phyloP scores from a whole-genome alignment of 495 filamentous ascomycete species.

The Penicillium canescens region DNA sequence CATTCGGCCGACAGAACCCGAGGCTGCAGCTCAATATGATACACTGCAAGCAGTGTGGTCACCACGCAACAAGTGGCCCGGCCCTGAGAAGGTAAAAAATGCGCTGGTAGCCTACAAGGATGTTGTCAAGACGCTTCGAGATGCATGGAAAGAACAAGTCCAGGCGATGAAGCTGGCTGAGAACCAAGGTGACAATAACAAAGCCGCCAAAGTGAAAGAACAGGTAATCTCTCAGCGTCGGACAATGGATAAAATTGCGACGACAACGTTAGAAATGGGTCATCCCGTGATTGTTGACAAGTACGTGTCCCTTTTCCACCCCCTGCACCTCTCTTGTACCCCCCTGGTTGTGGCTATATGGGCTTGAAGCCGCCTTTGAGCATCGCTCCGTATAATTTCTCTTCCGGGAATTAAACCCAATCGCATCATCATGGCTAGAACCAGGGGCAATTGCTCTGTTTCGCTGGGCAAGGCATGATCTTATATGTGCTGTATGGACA shows the following conservation, averaged over 20 bases:
- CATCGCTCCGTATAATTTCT: slow-evolving; percentile 35
- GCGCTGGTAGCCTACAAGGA: slow-evolving; percentile 60
- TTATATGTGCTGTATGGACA: not conserved
- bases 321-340: slow-evolving; percentile 7
- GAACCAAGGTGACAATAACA: slow-evolving; percentile 46
- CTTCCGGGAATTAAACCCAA: slow-evolving; percentile 24
- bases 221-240: slow-evolving; percentile 59
- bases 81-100: slow-evolving; percentile 48
- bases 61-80: slow-evolving; percentile 47
- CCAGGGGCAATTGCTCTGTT: slow-evolving; percentile 19
- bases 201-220: slow-evolving; percentile 39
- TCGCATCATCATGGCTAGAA: slow-evolving; percentile 28
- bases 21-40: slow-evolving; percentile 61
- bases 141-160: slow-evolving; percentile 61
- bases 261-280: slow-evolving; percentile 58
- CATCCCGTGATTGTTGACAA: slow-evolving; percentile 66
- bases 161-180: slow-evolving; percentile 59
- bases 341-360: slow-evolving; percentile 33
- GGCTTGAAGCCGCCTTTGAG: slow-evolving; percentile 33
- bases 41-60: slow-evolving; percentile 65
- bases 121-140: slow-evolving; percentile 60
- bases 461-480: not conserved
- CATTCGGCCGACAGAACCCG: slow-evolving; percentile 49
- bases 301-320: slow-evolving; percentile 43
- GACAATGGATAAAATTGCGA: slow-evolving; percentile 60